Conservation (phyloP, 2,329 filamentous ascomycete species). For the Coleophoma eucalyptorum region DNA sequence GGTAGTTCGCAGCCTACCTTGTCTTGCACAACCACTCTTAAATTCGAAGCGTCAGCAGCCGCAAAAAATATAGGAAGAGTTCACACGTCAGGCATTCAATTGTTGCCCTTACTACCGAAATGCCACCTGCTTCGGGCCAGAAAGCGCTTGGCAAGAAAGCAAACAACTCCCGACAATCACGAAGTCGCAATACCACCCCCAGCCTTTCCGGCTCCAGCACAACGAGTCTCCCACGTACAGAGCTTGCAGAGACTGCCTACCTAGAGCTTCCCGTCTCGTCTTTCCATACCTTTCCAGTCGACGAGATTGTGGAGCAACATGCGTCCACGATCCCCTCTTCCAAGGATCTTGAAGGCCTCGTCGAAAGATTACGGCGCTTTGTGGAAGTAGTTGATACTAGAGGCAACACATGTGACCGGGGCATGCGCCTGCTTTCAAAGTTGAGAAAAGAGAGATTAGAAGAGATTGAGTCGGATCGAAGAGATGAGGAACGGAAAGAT, state of each 20-base stretch:
- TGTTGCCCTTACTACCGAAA: constrained; percentile 25
- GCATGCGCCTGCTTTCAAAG: constrained; percentile 67
- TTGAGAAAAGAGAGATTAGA: constrained; percentile 60
- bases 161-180: constrained; percentile 57
- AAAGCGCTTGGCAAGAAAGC: constrained; percentile 65
- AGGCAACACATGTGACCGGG: constrained; percentile 64
- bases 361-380: constrained; percentile 60
- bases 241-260: constrained; percentile 54
- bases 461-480: constrained; percentile 40
- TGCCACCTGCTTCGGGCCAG: constrained; percentile 54
- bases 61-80: background rate
- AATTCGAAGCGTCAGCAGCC: too few relatives aligned
- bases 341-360: constrained; percentile 59
- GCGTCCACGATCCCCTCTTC: constrained; percentile 58
- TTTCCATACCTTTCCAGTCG: constrained; percentile 55
- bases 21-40: too few relatives aligned
- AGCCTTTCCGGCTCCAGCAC: constrained; percentile 33
- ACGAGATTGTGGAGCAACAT: constrained; percentile 65
- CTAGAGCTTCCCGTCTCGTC: constrained; percentile 59
- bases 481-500: constrained; percentile 39
- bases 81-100: background rate
- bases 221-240: constrained; percentile 46
- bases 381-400: constrained; percentile 65
- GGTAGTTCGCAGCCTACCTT: too few relatives aligned
- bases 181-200: constrained; percentile 77